These are phyloP conservation scores for Aspergillus panamensis DNA, from an alignment of 495 filamentous ascomycete genomes.

Conservation along the genomic window DNA sequence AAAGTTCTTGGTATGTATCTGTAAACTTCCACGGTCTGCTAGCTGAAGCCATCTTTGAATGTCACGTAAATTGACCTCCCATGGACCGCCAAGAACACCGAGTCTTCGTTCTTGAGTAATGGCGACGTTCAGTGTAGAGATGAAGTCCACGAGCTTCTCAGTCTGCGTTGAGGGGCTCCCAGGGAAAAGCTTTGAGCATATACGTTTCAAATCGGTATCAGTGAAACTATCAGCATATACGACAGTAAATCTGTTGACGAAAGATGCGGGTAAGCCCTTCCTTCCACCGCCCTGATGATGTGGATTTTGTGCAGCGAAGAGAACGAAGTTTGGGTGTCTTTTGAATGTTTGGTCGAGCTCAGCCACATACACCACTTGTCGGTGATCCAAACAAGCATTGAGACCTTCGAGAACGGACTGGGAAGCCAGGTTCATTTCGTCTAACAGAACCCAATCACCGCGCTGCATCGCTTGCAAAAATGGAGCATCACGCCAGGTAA, in stretches of 20 bases:
- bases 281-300: slow-evolving; percentile 95
- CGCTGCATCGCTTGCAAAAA: slow-evolving; percentile 95
- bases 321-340: slow-evolving; percentile 79
- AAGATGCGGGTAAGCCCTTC: slow-evolving; percentile 92
- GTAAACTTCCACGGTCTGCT: slow-evolving; percentile 47
- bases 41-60: slow-evolving; percentile 84
- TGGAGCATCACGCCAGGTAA: slow-evolving; percentile 92
- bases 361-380: slow-evolving; percentile 91
- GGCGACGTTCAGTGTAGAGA: slow-evolving; percentile 69
- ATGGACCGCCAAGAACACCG: slow-evolving; percentile 80
- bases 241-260: slow-evolving; percentile 96
- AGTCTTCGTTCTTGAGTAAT: slow-evolving; percentile 63
- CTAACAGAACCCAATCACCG: slow-evolving; percentile 91
- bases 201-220: slow-evolving; percentile 72
- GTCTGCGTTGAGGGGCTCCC: slow-evolving; percentile 52
- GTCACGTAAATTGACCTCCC: slow-evolving; percentile 97
- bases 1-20: slow-evolving; percentile 62
- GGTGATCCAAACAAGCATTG: slow-evolving; percentile 95
- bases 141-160: slow-evolving; percentile 67
- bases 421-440: slow-evolving; percentile 98
- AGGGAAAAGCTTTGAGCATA: slow-evolving; percentile 75
- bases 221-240: slow-evolving; percentile 91
- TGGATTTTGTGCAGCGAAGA: slow-evolving; percentile 97
- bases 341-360: slow-evolving; percentile 92
- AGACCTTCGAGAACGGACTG: slow-evolving; percentile 96